phyloP scores from a whole-genome alignment of 306 rosid species.

The Astragalus membranaceus region DNA sequence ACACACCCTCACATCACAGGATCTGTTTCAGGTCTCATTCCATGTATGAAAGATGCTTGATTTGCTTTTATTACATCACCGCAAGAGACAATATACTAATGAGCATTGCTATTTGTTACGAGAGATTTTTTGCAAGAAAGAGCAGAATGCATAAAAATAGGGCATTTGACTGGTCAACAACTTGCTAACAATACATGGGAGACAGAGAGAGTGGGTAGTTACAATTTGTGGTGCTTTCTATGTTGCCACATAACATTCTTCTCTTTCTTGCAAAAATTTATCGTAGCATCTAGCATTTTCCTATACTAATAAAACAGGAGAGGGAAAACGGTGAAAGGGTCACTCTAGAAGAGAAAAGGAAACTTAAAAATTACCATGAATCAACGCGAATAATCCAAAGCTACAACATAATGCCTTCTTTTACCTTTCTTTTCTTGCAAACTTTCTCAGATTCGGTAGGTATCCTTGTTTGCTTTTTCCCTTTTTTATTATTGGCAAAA shows the following conservation, averaged over 20 bases:
- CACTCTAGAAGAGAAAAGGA: background rate
- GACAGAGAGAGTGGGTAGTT: too few relatives aligned
- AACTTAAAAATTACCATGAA: background rate
- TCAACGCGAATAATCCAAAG: conserved; percentile 21
- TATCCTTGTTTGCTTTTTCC: background rate
- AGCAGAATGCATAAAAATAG: too few relatives aligned
- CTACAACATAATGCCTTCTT: background rate
- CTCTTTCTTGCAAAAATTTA: too few relatives aligned
- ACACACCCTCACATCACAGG: background rate
- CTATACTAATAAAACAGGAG: background rate
- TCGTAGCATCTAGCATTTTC: too few relatives aligned
- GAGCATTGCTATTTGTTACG: too few relatives aligned
- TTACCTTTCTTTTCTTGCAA: background rate
- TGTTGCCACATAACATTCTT: too few relatives aligned
- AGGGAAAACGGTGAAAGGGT: background rate
- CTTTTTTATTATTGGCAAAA: too few relatives aligned
- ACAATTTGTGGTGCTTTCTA: too few relatives aligned
- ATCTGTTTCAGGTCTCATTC: conserved; percentile 4
- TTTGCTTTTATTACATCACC: background rate
- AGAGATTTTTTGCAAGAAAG: too few relatives aligned
- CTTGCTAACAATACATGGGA: too few relatives aligned
- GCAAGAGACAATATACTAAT: conserved; percentile 13
- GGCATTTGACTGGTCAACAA: too few relatives aligned
- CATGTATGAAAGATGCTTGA: background rate
- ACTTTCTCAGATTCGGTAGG: background rate